Percentiles rank a stretch among this genome's conserved stretches.
Evolutionary conservation across 805 yeast genomes (phyloP).

Genomic region (Sugiyamaella boreocaroliniensis): DNA sequence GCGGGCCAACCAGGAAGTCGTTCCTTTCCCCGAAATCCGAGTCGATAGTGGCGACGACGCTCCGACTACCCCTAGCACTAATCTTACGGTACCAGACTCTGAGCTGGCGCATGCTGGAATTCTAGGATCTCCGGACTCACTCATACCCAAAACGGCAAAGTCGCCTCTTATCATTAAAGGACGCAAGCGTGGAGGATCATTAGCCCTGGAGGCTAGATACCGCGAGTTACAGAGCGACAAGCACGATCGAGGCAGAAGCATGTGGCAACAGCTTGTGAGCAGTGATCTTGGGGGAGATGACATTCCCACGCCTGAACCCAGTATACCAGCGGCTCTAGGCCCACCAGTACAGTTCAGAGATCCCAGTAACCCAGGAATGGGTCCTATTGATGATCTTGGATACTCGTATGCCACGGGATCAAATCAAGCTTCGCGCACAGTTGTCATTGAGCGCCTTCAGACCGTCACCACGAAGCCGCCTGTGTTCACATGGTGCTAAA

Average conservation of each 20-base stretch:
- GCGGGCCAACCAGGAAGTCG: not conserved
- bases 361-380: not conserved
- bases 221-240: constrained; percentile 4
- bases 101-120: not conserved
- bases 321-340: too few relatives aligned
- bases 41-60: not conserved
- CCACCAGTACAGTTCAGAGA: not conserved
- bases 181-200: constrained; percentile 14
- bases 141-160: not conserved
- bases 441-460: constrained; percentile 54
- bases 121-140: not conserved
- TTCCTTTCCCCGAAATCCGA: not conserved
- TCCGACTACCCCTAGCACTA: not conserved
- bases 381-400: constrained; percentile 16
- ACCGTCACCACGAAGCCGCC: constrained; percentile 52
- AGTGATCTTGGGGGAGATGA: constrained; percentile 5
- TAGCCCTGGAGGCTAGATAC: constrained; percentile 17
- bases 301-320: too few relatives aligned
- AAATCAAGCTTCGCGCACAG: constrained; percentile 35
- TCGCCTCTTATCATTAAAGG: not conserved
- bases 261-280: constrained; percentile 11
- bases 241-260: not conserved
- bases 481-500: constrained; percentile 59
- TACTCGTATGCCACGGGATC: constrained; percentile 20
- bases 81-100: not conserved